Conservation (phyloP, 1,139 yeast species). For the Sugiyamaella paludigena region DNA sequence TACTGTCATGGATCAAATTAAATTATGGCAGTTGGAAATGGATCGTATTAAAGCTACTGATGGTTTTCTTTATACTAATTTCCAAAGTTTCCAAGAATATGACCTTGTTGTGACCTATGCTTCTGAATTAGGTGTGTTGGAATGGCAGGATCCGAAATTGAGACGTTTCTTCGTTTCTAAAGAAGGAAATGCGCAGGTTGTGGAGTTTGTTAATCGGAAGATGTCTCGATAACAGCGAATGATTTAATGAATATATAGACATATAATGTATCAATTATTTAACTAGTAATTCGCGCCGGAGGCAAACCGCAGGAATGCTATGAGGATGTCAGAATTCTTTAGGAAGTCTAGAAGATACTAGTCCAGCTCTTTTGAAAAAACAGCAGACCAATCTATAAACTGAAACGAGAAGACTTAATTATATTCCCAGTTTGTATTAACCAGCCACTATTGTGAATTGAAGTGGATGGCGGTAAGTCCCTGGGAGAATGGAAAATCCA, state of each 20-base stretch:
- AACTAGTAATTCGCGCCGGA: no score
- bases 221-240: background rate
- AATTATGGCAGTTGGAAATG: slow-evolving; percentile 92
- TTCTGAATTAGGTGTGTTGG: slow-evolving; percentile 80
- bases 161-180: slow-evolving; percentile 76
- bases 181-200: slow-evolving; percentile 85
- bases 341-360: slow-evolving; percentile 12
- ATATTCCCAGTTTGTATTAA: slow-evolving; percentile 23
- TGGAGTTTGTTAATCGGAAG: slow-evolving; percentile 75
- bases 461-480: slow-evolving; percentile 21
- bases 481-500: slow-evolving; percentile 14
- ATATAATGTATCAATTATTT: no score
- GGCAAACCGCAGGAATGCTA: no score
- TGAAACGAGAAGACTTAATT: slow-evolving; percentile 25
- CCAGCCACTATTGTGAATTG: slow-evolving; percentile 17
- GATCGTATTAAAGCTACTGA: slow-evolving; percentile 87
- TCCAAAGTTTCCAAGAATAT: slow-evolving; percentile 73
- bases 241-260: background rate
- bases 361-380: no score
- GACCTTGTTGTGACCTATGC: slow-evolving; percentile 74
- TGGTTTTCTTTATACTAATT: slow-evolving; percentile 87
- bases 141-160: slow-evolving; percentile 76
- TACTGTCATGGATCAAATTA: slow-evolving; percentile 92
- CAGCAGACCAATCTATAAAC: slow-evolving; percentile 12
- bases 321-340: slow-evolving; percentile 18